Evolutionary conservation across 257 asterid genomes (phyloP), one percentile per base, ranked within the genome.

Genomic region (Ilex aquifolium): DNA sequence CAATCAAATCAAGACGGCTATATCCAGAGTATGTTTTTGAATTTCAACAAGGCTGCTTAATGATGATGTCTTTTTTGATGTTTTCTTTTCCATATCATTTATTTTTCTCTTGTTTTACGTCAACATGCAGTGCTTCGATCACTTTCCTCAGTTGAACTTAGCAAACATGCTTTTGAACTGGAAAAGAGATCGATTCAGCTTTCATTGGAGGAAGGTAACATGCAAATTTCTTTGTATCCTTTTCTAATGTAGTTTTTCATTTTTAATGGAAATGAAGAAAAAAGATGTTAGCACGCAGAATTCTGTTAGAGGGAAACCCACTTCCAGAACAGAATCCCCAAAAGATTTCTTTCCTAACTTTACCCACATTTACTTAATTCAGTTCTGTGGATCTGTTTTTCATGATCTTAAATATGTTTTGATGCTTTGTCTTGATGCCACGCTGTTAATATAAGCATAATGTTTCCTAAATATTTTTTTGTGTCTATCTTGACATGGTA

Each of bases 71-170:
- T 3, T 60, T 52, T 30, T 42, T 8, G 31, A 2, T 52, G 3
- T 4, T n/a, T 36, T 36, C 27, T 8, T 8, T 61, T 29, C 36
- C 9, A 32, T 44, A 15, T 31, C 32, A 46, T 61, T 13, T 17
- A 61, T 57, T 66, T 67, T 65, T 63, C 64, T 55, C 61, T 64
- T 76, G 59, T 69, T 69, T 58, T 44, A 32, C 12, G 11, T 64
- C 56, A 56, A 44, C 72, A 61, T 13, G 53, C 80, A 88, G 96
- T 81, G 87, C 94, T 88, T 67, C 82, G 79, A 14, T 81, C 96
- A 12, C 87, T 85, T 44, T 80, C 96, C 49, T 76, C 94, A 17
- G 87, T 81, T 65, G 94, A 88, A 72, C 91, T 88, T 56, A 88
- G 85, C 71, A 76, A 76, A 68, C 91, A 83, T 61, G 95, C 95